Conservation (phyloP, 257 asterid genomes). For the Cinchona pubescens region DNA sequence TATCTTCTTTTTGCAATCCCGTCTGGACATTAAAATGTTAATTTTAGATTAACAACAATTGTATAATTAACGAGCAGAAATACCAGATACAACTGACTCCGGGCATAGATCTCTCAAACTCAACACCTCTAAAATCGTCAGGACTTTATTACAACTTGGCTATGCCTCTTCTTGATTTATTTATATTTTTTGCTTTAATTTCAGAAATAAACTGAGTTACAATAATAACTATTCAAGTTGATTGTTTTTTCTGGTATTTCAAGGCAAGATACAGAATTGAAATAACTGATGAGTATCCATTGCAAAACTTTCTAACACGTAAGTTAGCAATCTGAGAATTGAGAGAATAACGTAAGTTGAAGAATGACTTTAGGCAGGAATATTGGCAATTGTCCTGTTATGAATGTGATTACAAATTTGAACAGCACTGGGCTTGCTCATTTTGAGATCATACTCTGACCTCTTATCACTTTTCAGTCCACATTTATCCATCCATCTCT, state of each 20-base stretch:
- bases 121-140: not conserved
- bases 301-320: not conserved
- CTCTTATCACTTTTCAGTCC: not conserved
- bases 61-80: not conserved
- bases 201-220: not conserved
- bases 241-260: not conserved
- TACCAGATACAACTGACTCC: not conserved
- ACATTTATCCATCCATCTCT: not conserved
- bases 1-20: slow-evolving; percentile 15
- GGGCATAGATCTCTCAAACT: not conserved
- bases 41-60: not conserved
- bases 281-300: not conserved
- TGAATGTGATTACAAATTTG: not conserved
- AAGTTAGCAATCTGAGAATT: no score
- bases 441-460: not conserved
- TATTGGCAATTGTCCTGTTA: not conserved
- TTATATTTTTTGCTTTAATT: not conserved
- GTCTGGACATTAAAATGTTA: slow-evolving; percentile 2
- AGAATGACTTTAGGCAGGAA: not conserved
- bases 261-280: not conserved
- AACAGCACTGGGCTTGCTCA: not conserved
- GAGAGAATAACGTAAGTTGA: not conserved
- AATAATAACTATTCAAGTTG: not conserved
- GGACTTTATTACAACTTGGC: not conserved
- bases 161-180: not conserved